Evolutionary conservation across 495 filamentous ascomycete species (phyloP), one percentile per base, ranked within the genome.

Genomic region (Tetracladium marchalianum): DNA sequence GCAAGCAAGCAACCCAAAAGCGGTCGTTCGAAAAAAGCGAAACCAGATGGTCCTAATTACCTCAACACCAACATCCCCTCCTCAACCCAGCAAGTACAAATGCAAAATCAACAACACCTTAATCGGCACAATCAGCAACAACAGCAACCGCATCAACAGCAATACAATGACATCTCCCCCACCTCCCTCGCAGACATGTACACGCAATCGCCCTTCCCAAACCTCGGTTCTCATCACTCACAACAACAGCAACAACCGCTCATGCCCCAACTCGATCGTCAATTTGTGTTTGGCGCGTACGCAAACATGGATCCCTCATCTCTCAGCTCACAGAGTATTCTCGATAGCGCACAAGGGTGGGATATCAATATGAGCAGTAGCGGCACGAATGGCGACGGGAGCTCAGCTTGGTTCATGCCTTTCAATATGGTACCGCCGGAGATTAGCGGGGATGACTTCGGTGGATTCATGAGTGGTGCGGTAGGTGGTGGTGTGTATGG

Each of bases 351-450:
- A 1, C 52, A 51, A 24, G 18, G 36, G 8, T 60, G 54, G 57
- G 57, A 60, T 43, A 53, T 60, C 43, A 49, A 50, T 15, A 51
- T 57, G 51, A 27, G 22, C 34, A 31, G 32, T 11, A 42, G 39
- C 10, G 46, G 42, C 5, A 55, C 52, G 46, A 42, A 17, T 10
- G 47, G 60, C 11, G 71, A 74, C 50, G 64, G 82, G 1, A 87
- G 81, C 44, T 76, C 72, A 36, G 87, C 89, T 17, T 96, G 90
- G 90, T 95, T 95, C 63, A 80, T 94, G 68, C 90, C 90, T 2
- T 96, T 95, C 66, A 96, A 95, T 56, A 77, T 90, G 65, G 84
- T 88, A 51, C 86, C 85, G 42, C 77, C 78, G 17, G 73, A 77
- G 43, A 60, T 80, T 17, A 73, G 71, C 11, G 68, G 71, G 31